These are phyloP conservation scores for Hylodesmum podocarpum DNA, from an alignment of 306 rosid species.

Conservation along the genomic window DNA sequence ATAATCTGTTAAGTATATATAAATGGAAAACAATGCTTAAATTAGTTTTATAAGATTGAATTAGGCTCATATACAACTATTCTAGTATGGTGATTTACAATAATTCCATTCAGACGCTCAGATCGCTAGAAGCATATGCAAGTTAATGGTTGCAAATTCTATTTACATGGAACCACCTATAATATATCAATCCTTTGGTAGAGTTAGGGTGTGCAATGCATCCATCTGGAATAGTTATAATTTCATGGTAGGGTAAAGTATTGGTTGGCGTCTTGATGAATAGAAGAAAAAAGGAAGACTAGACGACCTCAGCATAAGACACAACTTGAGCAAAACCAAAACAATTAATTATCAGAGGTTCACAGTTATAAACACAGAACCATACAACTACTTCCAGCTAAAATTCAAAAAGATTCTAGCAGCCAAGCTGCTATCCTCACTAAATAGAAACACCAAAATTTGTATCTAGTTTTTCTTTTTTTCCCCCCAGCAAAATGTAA, in stretches of 20 bases:
- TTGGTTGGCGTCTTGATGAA: background rate
- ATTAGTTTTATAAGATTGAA: too few species aligned
- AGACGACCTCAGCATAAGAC: background rate
- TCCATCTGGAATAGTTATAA: background rate
- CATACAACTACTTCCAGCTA: slow-evolving; percentile 4
- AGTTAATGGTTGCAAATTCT: too few species aligned
- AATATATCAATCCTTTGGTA: too few species aligned
- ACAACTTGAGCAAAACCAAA: slow-evolving; percentile 9
- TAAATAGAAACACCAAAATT: slow-evolving; percentile 19
- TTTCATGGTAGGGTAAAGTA: background rate
- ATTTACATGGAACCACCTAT: too few species aligned
- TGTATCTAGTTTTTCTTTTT: background rate
- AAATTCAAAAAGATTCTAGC: slow-evolving; percentile 14
- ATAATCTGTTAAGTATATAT: too few species aligned
- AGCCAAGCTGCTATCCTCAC: background rate
- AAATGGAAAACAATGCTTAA: too few species aligned
- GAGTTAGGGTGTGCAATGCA: too few species aligned
- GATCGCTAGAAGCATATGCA: too few species aligned
- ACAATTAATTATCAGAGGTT: background rate
- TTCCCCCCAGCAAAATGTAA: slow-evolving; percentile 4
- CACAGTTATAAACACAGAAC: background rate
- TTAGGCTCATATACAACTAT: too few species aligned
- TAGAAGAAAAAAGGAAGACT: background rate
- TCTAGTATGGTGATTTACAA: too few species aligned
- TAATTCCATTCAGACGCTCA: too few species aligned